phyloP scores from a whole-genome alignment of 78 protist species.

The Mantamonas sphyraenae region DNA sequence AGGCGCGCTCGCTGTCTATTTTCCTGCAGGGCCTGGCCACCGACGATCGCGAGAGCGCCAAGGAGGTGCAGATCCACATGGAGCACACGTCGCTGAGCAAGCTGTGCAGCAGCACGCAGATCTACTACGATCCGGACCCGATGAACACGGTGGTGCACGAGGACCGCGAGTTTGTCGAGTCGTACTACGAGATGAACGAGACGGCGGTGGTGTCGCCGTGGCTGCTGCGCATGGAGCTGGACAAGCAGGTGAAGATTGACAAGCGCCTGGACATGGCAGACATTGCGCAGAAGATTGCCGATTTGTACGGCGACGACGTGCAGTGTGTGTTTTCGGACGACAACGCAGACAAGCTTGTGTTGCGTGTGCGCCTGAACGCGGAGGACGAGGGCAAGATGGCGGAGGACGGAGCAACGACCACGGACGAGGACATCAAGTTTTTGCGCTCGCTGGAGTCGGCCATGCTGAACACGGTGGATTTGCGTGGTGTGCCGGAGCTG shows the following conservation, averaged over 20 bases:
- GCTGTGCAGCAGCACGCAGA: constrained; percentile 65
- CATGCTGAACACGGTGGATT: constrained; percentile 55
- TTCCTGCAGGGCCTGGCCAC: constrained; percentile 26
- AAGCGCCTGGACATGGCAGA: constrained; percentile 48
- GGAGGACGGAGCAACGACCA: constrained; percentile 8
- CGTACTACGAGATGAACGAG: constrained; percentile 45
- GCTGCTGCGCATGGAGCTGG: constrained; percentile 86
- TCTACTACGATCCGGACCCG: constrained; percentile 94
- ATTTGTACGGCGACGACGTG: constrained; percentile 41
- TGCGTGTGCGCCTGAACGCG: constrained; percentile 67
- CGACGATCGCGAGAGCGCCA: constrained; percentile 8
- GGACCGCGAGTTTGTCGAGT: constrained; percentile 66
- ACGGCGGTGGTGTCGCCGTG: too few relatives aligned
- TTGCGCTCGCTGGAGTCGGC: constrained; percentile 50
- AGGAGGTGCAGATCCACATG: constrained; percentile 44
- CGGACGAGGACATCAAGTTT: constrained; percentile 42
- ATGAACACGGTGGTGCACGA: constrained; percentile 53
- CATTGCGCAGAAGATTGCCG: constrained; percentile 47
- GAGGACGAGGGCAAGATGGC: constrained; percentile 5
- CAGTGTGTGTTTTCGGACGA: constrained; percentile 66
- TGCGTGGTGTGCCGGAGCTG: constrained; percentile 80
- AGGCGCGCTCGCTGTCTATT: constrained; percentile 86
- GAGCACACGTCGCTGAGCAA: constrained; percentile 76
- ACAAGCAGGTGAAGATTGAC: constrained; percentile 52
- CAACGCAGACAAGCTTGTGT: constrained; percentile 69